These are phyloP conservation scores for Pseudogymnoascus sp. DNA, from an alignment of 2,329 filamentous ascomycete species.

Conservation along the genomic window DNA sequence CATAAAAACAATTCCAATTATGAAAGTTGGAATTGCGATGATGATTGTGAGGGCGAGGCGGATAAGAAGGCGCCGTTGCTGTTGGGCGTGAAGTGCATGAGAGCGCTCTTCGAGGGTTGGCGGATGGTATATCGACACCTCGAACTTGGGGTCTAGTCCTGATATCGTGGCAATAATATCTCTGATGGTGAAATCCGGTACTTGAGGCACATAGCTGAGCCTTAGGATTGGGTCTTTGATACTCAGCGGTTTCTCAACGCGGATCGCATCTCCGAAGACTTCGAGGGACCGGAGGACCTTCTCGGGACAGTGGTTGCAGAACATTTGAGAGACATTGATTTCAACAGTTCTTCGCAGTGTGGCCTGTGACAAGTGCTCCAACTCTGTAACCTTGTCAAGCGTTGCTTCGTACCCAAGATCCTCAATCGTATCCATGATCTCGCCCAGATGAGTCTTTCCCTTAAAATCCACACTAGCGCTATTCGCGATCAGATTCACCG, in stretches of 20 bases:
- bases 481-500: constrained; percentile 44
- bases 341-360: constrained; percentile 44
- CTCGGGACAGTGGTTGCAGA: constrained; percentile 62
- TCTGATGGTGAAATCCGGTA: constrained; percentile 65
- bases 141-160: constrained; percentile 56
- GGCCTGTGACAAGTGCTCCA: neutral
- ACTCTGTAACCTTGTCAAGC: constrained; percentile 39
- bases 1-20: constrained; percentile 90
- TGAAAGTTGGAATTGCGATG: constrained; percentile 70
- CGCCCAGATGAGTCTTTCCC: constrained; percentile 36
- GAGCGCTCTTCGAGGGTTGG: constrained; percentile 79
- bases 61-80: constrained; percentile 58
- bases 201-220: constrained; percentile 59
- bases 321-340: constrained; percentile 62
- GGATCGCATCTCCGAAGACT: constrained; percentile 39
- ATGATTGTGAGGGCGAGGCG: constrained; percentile 63
- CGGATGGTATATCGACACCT: constrained; percentile 64
- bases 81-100: constrained; percentile 59
- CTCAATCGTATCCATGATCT: constrained; percentile 42
- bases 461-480: constrained; percentile 40
- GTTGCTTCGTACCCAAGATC: constrained; percentile 59
- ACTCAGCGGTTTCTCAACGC: constrained; percentile 47
- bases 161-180: constrained; percentile 62
- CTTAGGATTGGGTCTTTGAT: constrained; percentile 58
- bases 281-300: constrained; percentile 46